Evolutionary conservation across 805 yeast species (phyloP).

Genomic region (Wickerhamiella australiensis): DNA sequence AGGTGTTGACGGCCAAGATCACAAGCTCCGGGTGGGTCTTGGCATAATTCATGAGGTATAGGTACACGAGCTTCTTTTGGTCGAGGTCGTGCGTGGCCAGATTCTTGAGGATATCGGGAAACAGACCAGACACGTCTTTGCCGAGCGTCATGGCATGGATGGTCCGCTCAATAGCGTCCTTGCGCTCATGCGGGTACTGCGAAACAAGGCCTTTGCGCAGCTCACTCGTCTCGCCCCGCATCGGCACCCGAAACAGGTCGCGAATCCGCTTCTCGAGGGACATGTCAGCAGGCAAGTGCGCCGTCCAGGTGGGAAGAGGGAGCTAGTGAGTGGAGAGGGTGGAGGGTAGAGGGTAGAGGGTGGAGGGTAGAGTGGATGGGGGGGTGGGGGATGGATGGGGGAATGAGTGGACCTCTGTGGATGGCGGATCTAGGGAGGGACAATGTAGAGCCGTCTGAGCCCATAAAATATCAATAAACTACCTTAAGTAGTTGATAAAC

Average conservation of each 20-base stretch:
- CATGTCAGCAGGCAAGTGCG: constrained; percentile 9
- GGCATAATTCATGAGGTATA: constrained; percentile 94
- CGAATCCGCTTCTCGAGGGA: constrained; percentile 40
- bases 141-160: constrained; percentile 98
- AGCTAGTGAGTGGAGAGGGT: neutral
- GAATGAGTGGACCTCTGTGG: too few species aligned
- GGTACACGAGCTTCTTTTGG: constrained; percentile 88
- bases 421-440: too few species aligned
- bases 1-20: constrained; percentile 91
- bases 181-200: constrained; percentile 80
- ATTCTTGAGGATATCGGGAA: constrained; percentile 92
- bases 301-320: too few species aligned
- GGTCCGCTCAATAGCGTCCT: constrained; percentile 92
- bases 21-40: constrained; percentile 92
- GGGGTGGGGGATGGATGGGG: too few species aligned
- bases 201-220: constrained; percentile 82
- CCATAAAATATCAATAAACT: too few species aligned
- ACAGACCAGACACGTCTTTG: constrained; percentile 85
- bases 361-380: too few species aligned
- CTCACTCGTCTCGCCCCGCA: constrained; percentile 69
- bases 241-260: constrained; percentile 45
- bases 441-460: too few species aligned
- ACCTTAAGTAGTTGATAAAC: too few species aligned
- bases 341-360: too few species aligned
- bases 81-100: constrained; percentile 94